Evolutionary conservation across 768 basidiomycete species (phyloP), one percentile per base, ranked within the genome.

Genomic region (Tylopilus subfusipes): DNA sequence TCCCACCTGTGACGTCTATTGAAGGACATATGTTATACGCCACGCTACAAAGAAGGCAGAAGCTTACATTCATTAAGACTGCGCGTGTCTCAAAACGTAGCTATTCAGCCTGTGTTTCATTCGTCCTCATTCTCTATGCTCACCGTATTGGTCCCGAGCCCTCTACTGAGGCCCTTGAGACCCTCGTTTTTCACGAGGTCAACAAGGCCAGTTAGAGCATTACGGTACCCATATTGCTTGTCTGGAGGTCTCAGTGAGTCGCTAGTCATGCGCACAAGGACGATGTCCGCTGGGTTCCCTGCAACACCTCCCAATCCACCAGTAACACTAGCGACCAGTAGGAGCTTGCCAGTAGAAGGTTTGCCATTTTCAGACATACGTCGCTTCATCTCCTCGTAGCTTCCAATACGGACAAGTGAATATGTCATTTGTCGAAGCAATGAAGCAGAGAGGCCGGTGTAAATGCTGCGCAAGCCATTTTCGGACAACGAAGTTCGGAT

Each of bases 341-440:
- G 74, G 25, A 90, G 75, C 29, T 77, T 73, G n/a, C 72, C 61
- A 0, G 81, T 71, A 8, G 82, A 82, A n/a, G 83, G 76, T 12
- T 73, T 76, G 4, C 82, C 78, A 30, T 77, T 69, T 56, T 68
- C 66, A 13, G 82, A 78, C 45, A 90, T 65, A 14, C 72, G 72
- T 19, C 73, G 71, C 64, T 92, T 92, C 66, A 89, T 77, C 48
- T 83, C 82, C 63, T 95, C 93, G 64, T 94, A 93, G 21, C 77
- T 81, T 22, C 92, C 92, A 29, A 94, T 73, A 30, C 93, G 84
- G 50, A 92, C 89, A 43, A 94, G 82, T 0, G 90, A 90, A 64
- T 95, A 95, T 11, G 90, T 85, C 91, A 94, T 93, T 72, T 95
- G 93, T 48, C 93, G 81, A 69, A 93, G 76, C 22, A 93, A 70